A percentile compares a stretch with the other conserved stretches of the same genome.
Conservation (phyloP, 768 basidiomycete genomes). For the Dendrothele bispora region DNA sequence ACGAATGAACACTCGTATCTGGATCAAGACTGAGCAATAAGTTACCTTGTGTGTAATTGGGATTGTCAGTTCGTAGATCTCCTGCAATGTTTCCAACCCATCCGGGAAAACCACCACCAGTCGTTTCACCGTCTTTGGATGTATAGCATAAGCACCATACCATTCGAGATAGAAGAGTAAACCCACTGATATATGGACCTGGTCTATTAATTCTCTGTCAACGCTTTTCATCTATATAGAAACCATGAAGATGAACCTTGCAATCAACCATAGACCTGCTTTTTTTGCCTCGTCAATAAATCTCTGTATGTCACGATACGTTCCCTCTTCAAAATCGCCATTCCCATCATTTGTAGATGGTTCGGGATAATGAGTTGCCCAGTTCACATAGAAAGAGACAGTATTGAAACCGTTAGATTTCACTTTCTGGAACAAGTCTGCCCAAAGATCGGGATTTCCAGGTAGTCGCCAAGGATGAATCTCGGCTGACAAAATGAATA, state of each 20-base stretch:
- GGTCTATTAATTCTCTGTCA: conserved; percentile 29
- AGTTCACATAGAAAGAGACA: conserved; percentile 60
- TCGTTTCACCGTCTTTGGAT: conserved; percentile 46
- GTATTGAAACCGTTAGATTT: conserved; percentile 63
- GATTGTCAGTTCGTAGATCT: conserved; percentile 47
- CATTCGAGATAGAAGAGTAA: not conserved
- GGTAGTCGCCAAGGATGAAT: conserved; percentile 61
- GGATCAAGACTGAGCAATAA: not conserved
- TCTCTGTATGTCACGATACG: conserved; percentile 50
- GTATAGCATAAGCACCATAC: not conserved
- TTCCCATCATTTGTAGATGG: conserved; percentile 40
- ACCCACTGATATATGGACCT: conserved; percentile 53
- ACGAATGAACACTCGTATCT: not conserved
- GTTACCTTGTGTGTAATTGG: conserved; percentile 44
- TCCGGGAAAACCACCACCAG: conserved; percentile 58
- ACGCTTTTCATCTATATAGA: no score
- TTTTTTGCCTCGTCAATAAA: conserved; percentile 53
- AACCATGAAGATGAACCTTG: conserved; percentile 31
- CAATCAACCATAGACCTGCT: conserved; percentile 57
- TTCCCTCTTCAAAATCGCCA: conserved; percentile 49
- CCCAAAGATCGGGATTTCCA: conserved; percentile 51
- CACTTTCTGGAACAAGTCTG: conserved; percentile 62
- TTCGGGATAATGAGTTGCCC: conserved; percentile 56
- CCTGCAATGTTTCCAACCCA: conserved; percentile 59
- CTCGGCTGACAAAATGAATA: conserved; percentile 62